Conservation (phyloP, 441 rosid species). For the Corymbia citriodora region DNA sequence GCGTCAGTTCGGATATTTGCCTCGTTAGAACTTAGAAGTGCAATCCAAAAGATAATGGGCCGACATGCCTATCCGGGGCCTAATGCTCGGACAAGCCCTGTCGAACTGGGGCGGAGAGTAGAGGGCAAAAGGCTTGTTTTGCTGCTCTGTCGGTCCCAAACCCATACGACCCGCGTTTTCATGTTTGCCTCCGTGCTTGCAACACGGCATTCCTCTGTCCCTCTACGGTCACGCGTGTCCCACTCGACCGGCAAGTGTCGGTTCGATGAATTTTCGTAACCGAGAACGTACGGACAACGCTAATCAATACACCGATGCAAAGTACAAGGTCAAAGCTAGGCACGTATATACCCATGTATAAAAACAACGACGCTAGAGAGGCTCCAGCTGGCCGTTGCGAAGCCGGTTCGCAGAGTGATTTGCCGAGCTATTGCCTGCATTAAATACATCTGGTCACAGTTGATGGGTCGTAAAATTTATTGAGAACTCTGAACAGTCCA, state of each 20-base stretch:
- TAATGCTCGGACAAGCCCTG: neutral
- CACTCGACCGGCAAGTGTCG: neutral
- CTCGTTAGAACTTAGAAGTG: neutral
- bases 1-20: neutral
- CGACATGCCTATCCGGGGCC: neutral
- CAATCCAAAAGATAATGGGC: neutral
- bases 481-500: neutral
- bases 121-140: neutral
- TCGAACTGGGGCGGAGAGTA: neutral
- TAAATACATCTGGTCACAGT: neutral
- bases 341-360: neutral
- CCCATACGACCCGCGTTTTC: neutral
- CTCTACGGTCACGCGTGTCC: neutral
- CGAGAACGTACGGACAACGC: neutral
- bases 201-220: neutral
- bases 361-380: neutral
- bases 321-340: neutral
- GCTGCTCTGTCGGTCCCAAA: neutral
- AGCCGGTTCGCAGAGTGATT: neutral
- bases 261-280: neutral
- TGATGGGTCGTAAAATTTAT: no score
- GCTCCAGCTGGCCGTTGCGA: neutral
- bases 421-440: rapidly evolving
- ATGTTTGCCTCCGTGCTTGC: neutral
- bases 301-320: neutral